phyloP scores from a whole-genome alignment of 2,329 filamentous ascomycete species.

The Xylaria polymorpha region DNA sequence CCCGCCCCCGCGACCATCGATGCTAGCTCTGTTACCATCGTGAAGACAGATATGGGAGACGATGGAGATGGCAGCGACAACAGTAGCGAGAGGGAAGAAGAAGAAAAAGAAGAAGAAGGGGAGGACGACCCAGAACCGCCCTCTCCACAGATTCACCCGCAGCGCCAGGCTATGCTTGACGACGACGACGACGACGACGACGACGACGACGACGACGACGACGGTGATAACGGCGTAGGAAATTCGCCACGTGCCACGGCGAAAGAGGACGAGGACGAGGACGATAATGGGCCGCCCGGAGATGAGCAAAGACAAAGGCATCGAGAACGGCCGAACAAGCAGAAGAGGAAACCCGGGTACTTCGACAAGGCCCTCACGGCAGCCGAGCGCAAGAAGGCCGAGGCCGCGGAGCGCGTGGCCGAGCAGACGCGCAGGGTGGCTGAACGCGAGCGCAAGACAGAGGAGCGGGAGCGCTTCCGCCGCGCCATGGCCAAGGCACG shows the following conservation, averaged over 20 bases:
- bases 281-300: background rate
- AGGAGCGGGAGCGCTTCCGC: conserved; percentile 72
- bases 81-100: conserved; percentile 18
- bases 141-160: conserved; percentile 53
- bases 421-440: conserved; percentile 64
- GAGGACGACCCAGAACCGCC: conserved; percentile 26
- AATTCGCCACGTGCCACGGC: background rate
- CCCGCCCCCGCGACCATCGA: conserved; percentile 12
- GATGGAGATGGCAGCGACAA: conserved; percentile 14
- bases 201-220: conserved; percentile 43
- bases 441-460: conserved; percentile 73
- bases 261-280: background rate
- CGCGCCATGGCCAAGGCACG: conserved; percentile 79
- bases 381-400: conserved; percentile 55
- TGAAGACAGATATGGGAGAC: conserved; percentile 25
- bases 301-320: background rate
- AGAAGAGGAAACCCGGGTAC: conserved; percentile 60
- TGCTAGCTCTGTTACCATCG: conserved; percentile 34
- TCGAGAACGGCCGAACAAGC: conserved; percentile 23
- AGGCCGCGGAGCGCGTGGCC: conserved; percentile 47
- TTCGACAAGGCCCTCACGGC: conserved; percentile 72
- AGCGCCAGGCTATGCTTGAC: conserved; percentile 56
- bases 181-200: conserved; percentile 36
- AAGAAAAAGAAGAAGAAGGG: conserved; percentile 32
- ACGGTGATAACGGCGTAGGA: conserved; percentile 13